Conservation (phyloP, 106 monocot species). For the Phalaenopsis aphrodite region DNA sequence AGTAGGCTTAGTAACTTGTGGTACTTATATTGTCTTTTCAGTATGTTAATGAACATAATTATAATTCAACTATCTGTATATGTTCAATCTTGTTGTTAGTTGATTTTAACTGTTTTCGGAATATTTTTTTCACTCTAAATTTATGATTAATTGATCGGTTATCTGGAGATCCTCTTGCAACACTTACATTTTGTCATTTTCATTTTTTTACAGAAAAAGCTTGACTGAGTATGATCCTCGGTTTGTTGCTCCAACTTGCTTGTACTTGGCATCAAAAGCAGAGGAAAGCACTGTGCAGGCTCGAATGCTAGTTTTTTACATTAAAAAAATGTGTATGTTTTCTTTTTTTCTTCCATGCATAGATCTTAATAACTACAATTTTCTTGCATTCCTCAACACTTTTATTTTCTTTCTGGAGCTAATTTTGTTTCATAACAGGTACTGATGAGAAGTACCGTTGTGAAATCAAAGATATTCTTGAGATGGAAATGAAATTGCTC, state of each 20-base stretch:
- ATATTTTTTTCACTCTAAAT: not conserved
- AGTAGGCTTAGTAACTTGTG: not conserved
- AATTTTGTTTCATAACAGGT: conserved; percentile 29
- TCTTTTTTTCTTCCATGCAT: not conserved
- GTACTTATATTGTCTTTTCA: not conserved
- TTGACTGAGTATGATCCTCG: conserved; percentile 98
- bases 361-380: not conserved
- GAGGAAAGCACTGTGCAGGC: conserved; percentile 99
- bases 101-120: not conserved
- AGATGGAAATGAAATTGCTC: conserved; percentile 99
- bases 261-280: conserved; percentile 96
- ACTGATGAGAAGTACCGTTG: conserved; percentile 76
- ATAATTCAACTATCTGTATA: not conserved
- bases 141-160: not conserved
- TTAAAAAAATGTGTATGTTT: conserved; percentile 75
- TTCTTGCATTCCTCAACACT: not conserved
- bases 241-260: conserved; percentile 88
- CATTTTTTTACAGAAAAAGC: conserved; percentile 59
- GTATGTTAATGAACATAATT: not conserved
- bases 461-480: conserved; percentile 99
- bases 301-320: conserved; percentile 89
- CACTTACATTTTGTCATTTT: not conserved
- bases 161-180: not conserved
- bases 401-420: not conserved
- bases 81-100: not conserved